phyloP scores from a whole-genome alignment of 2,329 filamentous ascomycete species.

The Grosmannia penicillata region DNA sequence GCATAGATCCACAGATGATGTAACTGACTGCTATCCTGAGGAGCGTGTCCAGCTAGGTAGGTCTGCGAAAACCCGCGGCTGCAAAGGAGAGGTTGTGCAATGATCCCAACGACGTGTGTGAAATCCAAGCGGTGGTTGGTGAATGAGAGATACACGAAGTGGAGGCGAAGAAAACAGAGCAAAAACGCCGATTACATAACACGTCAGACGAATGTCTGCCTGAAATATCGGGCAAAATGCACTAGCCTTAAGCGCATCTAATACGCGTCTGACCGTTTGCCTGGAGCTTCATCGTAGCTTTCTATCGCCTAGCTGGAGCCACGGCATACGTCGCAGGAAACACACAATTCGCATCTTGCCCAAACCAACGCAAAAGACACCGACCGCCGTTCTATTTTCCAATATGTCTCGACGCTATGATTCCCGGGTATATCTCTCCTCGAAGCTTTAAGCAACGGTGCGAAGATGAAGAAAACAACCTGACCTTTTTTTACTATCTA shows the following conservation, averaged over 20 bases:
- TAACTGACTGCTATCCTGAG: no score
- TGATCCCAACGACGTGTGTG: no score
- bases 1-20: neutral
- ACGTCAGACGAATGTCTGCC: neutral
- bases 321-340: neutral
- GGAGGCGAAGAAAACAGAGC: neutral
- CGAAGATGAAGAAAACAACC: conserved; percentile 5
- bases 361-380: neutral
- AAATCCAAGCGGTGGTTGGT: neutral
- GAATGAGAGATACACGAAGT: neutral
- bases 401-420: conserved; percentile 94
- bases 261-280: conserved; percentile 17
- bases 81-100: no score
- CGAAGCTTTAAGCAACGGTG: neutral
- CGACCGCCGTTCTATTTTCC: conserved; percentile 10
- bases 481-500: conserved; percentile 21
- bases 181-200: neutral
- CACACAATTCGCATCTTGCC: neutral
- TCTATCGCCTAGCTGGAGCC: neutral
- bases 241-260: neutral
- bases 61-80: no score
- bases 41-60: no score
- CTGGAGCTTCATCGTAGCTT: conserved; percentile 18
- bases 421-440: conserved; percentile 57
- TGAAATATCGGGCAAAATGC: neutral